Percentiles rank a stretch among this genome's conserved stretches.
Conservation (phyloP, 108 stramenopile species). For the Fragilariopsis cylindrus region DNA sequence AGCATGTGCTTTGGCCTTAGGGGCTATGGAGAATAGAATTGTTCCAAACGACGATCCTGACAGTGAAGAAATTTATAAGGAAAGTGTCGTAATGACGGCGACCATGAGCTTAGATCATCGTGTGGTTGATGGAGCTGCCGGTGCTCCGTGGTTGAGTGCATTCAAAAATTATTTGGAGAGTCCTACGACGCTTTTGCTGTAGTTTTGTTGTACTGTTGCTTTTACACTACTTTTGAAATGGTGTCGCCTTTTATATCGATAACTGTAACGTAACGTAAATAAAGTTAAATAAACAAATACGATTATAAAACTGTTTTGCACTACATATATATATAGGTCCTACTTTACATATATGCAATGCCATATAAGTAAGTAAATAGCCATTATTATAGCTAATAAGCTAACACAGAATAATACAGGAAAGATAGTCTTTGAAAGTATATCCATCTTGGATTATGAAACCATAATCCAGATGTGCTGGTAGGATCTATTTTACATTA, state of each 20-base stretch:
- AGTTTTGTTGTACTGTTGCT: conserved; percentile 18
- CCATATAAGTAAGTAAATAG: too few species aligned
- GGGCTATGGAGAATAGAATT: conserved; percentile 85
- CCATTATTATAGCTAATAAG: too few species aligned
- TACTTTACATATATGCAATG: too few species aligned
- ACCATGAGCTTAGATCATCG: conserved; percentile 96
- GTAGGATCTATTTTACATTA: too few species aligned
- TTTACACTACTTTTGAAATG: background rate
- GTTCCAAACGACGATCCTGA: conserved; percentile 70
- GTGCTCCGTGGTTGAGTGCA: conserved; percentile 89
- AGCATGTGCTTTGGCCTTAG: conserved; percentile 97
- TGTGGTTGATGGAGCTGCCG: conserved; percentile 96
- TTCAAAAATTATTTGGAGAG: conserved; percentile 90
- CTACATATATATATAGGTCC: too few species aligned
- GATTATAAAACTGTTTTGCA: too few species aligned
- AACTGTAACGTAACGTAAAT: background rate
- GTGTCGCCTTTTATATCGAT: background rate
- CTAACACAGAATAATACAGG: too few species aligned
- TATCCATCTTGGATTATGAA: too few species aligned
- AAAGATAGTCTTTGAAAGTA: too few species aligned
- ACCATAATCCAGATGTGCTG: too few species aligned
- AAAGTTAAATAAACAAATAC: too few species aligned
- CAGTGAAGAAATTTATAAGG: conserved; percentile 78
- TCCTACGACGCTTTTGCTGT: conserved; percentile 93
- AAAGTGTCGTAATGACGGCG: conserved; percentile 88